Percentiles rank a stretch among this genome's conserved stretches.
These are phyloP conservation scores for Ceratobasidium sp. DNA, from an alignment of 1,284 basidiomycete genomes.

Conservation along the genomic window DNA sequence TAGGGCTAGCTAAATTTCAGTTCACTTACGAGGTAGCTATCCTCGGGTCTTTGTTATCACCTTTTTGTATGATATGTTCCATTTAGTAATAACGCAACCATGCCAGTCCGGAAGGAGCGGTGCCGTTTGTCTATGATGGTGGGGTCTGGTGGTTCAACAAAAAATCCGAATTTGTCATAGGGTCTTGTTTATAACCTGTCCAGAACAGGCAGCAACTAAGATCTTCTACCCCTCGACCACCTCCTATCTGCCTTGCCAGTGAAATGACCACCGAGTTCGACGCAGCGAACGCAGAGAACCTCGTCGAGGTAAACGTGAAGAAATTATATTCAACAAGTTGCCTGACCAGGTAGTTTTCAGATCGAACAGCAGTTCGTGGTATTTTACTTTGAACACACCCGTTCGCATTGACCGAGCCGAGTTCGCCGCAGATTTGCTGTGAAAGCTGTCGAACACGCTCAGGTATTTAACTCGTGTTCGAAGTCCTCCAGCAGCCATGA, in stretches of 20 bases:
- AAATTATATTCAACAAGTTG: slow-evolving; percentile 40
- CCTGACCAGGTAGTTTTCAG: slow-evolving; percentile 57
- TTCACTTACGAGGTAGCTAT: slow-evolving; percentile 24
- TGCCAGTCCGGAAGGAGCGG: slow-evolving; percentile 34
- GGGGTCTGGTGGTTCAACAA: slow-evolving; percentile 25
- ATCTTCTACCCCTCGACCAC: slow-evolving; percentile 10
- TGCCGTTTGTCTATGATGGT: slow-evolving; percentile 2
- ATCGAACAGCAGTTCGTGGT: slow-evolving; percentile 93
- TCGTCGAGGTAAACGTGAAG: slow-evolving; percentile 74
- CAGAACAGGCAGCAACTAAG: background rate
- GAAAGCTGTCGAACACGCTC: slow-evolving; percentile 94
- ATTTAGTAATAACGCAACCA: slow-evolving; percentile 16
- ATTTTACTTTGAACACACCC: slow-evolving; percentile 44
- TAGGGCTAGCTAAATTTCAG: background rate
- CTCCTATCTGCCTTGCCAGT: background rate
- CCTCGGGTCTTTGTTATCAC: background rate
- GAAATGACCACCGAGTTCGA: slow-evolving; percentile 70
- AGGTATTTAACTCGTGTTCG: slow-evolving; percentile 63
- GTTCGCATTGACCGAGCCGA: background rate
- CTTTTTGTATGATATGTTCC: slow-evolving; percentile 12
- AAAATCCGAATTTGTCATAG: slow-evolving; percentile 31
- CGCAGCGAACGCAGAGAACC: slow-evolving; percentile 87
- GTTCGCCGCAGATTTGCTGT: slow-evolving; percentile 80
- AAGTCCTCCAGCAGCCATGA: slow-evolving; percentile 1
- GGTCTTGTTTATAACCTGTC: slow-evolving; percentile 19